Conservation (phyloP, 306 rosid species). For the Pyrus bretschneideri region DNA sequence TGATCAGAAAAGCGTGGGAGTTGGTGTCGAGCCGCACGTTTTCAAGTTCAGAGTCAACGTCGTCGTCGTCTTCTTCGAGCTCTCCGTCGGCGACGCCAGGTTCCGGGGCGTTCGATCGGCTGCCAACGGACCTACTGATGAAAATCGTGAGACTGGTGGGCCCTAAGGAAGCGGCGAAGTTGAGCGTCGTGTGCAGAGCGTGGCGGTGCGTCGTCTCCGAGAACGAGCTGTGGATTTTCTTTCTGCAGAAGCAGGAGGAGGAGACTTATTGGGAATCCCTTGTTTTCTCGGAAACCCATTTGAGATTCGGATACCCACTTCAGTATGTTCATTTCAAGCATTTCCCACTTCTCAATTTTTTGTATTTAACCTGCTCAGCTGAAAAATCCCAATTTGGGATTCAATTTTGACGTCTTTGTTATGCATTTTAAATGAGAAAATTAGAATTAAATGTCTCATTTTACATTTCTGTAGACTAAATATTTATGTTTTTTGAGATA, state of each 20-base stretch:
- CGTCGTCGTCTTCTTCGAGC: background rate
- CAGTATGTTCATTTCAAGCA: constrained; percentile 32
- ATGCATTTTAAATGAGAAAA: background rate
- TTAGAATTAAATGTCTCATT: no score
- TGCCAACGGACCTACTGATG: constrained; percentile 55
- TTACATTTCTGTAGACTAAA: no score
- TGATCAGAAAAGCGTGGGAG: constrained; percentile 56
- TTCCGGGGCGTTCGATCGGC: constrained; percentile 42
- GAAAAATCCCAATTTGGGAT: background rate
- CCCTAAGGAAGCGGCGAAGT: constrained; percentile 56
- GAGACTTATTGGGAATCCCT: constrained; percentile 45
- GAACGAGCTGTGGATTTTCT: constrained; percentile 55
- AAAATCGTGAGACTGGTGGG: constrained; percentile 53
- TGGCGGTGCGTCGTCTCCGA: constrained; percentile 39
- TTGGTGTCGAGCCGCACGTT: constrained; percentile 29
- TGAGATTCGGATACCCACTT: constrained; percentile 49
- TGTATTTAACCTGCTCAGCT: background rate
- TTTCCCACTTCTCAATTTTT: background rate
- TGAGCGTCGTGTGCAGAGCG: constrained; percentile 37
- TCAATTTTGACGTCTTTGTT: background rate
- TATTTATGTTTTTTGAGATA: no score
- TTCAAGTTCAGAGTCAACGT: constrained; percentile 2
- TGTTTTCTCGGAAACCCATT: constrained; percentile 49
- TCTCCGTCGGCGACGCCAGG: background rate
- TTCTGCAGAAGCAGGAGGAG: constrained; percentile 31